Percentiles rank a stretch among this genome's conserved stretches.
These are phyloP conservation scores for Paraconiothyrium brasiliense DNA, from an alignment of 2,329 filamentous ascomycete genomes.

Conservation along the genomic window DNA sequence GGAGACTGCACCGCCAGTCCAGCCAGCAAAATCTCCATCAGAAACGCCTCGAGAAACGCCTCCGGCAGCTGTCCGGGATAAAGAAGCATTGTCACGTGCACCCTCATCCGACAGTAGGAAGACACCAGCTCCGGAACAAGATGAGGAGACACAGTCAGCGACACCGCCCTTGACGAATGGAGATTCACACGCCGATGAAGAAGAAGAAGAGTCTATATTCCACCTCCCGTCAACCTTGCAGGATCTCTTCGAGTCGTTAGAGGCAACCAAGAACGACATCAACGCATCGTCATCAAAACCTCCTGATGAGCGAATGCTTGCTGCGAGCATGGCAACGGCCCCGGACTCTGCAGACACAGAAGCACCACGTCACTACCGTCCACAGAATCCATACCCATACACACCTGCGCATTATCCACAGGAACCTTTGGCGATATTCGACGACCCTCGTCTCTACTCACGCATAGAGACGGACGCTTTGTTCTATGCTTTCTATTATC, in stretches of 20 bases:
- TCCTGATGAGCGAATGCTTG: conserved; percentile 77
- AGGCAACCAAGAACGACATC: conserved; percentile 78
- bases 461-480: conserved; percentile 94
- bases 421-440: conserved; percentile 89
- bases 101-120: conserved; percentile 43
- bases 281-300: conserved; percentile 67
- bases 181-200: conserved; percentile 61
- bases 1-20: conserved; percentile 47
- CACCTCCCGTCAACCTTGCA: conserved; percentile 89
- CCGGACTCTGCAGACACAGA: conserved; percentile 83
- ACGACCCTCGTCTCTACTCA: conserved; percentile 86
- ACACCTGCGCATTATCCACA: conserved; percentile 88
- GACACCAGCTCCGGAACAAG: conserved; percentile 43
- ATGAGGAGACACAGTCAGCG: conserved; percentile 47
- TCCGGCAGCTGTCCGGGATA: conserved; percentile 58
- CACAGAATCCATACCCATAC: conserved; percentile 77
- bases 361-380: conserved; percentile 82
- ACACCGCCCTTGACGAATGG: conserved; percentile 61
- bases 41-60: conserved; percentile 55
- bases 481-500: conserved; percentile 99
- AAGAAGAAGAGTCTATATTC: conserved; percentile 83
- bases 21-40: conserved; percentile 63
- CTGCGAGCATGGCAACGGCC: conserved; percentile 75
- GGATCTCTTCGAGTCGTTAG: conserved; percentile 90
- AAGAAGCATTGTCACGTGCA: conserved; percentile 44